These are phyloP conservation scores for Arctostaphylos glauca DNA, from an alignment of 148 eudicot genomes.

Conservation along the genomic window DNA sequence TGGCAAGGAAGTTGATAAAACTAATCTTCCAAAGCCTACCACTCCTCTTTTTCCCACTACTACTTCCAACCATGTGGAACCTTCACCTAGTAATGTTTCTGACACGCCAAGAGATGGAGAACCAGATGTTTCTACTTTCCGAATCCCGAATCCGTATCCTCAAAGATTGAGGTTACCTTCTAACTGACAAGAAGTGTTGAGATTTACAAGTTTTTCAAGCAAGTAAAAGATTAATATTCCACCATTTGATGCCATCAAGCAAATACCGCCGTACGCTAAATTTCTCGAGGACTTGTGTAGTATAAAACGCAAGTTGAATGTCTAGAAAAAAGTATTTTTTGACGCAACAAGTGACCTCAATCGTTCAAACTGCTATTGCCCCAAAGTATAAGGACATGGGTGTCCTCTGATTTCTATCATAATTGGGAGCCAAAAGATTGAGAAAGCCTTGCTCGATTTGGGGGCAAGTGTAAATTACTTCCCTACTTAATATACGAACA, in stretches of 20 bases:
- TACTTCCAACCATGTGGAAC: too few species aligned
- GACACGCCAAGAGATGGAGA: neutral
- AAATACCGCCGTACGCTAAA: too few species aligned
- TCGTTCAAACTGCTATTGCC: neutral
- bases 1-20: neutral
- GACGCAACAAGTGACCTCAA: neutral
- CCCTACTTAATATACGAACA: too few species aligned
- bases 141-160: neutral
- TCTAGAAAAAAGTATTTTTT: neutral
- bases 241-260: too few species aligned
- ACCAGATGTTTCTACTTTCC: neutral
- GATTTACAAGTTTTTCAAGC: too few species aligned
- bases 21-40: neutral
- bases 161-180: neutral
- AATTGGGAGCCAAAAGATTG: too few species aligned
- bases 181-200: neutral
- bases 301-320: neutral
- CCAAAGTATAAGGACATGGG: neutral
- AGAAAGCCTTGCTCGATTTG: too few species aligned
- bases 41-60: too few species aligned
- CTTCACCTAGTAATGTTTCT: neutral
- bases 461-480: too few species aligned
- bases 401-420: neutral
- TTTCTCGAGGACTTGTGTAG: too few species aligned
- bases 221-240: too few species aligned